These are phyloP conservation scores for Phalaenopsis equestris DNA, from an alignment of 106 monocot species.

Conservation along the genomic window DNA sequence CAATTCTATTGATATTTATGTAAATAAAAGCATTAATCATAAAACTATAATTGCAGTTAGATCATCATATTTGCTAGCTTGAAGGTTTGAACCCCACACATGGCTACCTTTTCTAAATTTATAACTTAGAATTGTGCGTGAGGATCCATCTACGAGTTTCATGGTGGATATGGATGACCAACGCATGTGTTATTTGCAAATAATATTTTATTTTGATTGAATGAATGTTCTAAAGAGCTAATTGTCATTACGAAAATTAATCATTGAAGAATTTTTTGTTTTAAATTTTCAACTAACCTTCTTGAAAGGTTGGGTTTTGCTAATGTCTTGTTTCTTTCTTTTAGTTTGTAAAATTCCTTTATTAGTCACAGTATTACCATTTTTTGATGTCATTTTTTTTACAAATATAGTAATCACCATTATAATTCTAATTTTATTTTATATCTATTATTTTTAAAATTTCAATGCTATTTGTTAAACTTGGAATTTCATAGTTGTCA, in stretches of 20 bases:
- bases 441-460: background rate
- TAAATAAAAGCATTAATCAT: background rate
- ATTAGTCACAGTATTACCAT: background rate
- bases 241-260: background rate
- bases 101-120: too few relatives aligned
- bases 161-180: too few relatives aligned
- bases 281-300: background rate
- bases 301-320: background rate
- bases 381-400: background rate
- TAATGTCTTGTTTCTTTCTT: background rate
- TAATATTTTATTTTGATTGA: too few relatives aligned
- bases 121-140: too few relatives aligned
- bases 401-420: background rate
- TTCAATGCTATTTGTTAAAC: background rate
- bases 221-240: too few relatives aligned
- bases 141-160: too few relatives aligned
- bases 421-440: background rate
- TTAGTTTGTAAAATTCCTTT: background rate
- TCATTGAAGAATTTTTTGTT: background rate
- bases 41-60: background rate
- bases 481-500: background rate
- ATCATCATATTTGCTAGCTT: background rate
- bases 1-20: background rate
- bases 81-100: too few relatives aligned
- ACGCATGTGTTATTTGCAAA: too few relatives aligned